phyloP scores from a whole-genome alignment of 805 yeast species.

The Wickerhamomyces rabaulensis region DNA sequence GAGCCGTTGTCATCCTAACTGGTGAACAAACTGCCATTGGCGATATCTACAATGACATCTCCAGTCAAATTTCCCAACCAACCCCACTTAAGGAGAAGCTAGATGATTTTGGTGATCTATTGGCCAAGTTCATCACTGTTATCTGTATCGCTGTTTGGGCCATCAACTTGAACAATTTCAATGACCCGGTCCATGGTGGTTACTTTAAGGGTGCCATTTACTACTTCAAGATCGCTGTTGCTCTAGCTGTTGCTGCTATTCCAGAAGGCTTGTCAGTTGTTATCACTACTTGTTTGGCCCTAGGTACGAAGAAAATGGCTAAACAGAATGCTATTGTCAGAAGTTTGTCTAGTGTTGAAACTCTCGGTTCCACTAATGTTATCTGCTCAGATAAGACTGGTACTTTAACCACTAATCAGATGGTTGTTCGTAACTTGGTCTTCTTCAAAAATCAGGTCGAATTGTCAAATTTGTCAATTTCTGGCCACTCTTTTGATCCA shows the following conservation, averaged over 20 bases:
- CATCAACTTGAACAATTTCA: constrained; percentile 35
- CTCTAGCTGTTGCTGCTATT: constrained; percentile 46
- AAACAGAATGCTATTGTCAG: constrained; percentile 43
- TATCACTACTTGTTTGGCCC: constrained; percentile 44
- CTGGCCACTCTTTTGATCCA: constrained; percentile 32
- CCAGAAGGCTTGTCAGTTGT: constrained; percentile 52
- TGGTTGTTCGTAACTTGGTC: constrained; percentile 35
- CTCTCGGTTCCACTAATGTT: constrained; percentile 52
- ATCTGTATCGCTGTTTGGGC: constrained; percentile 44
- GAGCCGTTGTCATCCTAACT: constrained; percentile 40
- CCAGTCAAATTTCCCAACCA: constrained; percentile 33
- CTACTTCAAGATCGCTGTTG: constrained; percentile 45
- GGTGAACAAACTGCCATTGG: constrained; percentile 47
- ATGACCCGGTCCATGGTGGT: constrained; percentile 40
- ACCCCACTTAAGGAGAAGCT: constrained; percentile 34
- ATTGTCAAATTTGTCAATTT: constrained; percentile 30
- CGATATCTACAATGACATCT: constrained; percentile 37
- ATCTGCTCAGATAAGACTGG: constrained; percentile 43
- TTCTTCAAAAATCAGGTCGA: constrained; percentile 25
- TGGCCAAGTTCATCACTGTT: constrained; percentile 38
- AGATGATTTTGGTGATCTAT: constrained; percentile 33
- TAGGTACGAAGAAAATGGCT: constrained; percentile 46
- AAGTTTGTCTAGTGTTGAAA: constrained; percentile 46
- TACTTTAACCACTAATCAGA: constrained; percentile 46
- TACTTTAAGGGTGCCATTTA: constrained; percentile 40